Evolutionary conservation across 768 basidiomycete genomes (phyloP).

Genomic region (Xanthoconium purpureum): DNA sequence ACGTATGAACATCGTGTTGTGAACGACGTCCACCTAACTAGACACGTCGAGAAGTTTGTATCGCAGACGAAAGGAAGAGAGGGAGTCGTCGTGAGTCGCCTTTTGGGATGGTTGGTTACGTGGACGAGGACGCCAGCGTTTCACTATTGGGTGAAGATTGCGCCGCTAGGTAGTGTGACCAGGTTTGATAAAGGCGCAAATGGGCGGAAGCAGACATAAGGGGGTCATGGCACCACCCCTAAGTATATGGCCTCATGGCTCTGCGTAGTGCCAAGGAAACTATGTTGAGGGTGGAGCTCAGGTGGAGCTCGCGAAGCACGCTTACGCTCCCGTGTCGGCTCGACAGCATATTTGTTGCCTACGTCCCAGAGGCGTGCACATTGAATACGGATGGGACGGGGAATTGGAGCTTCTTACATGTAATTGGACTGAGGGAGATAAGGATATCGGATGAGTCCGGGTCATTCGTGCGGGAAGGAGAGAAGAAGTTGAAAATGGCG

Average conservation of each 20-base stretch:
- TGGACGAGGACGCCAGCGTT: background rate
- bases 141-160: background rate
- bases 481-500: slow-evolving; percentile 10
- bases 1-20: background rate
- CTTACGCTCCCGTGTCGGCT: background rate
- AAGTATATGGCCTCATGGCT: slow-evolving; percentile 12
- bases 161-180: background rate
- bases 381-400: background rate
- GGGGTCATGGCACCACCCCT: background rate
- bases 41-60: background rate
- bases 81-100: background rate
- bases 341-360: background rate
- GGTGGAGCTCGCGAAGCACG: background rate
- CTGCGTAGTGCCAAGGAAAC: slow-evolving; percentile 4
- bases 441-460: slow-evolving; percentile 23
- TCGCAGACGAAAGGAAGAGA: background rate
- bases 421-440: background rate
- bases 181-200: slow-evolving; percentile 11
- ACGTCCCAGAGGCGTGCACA: background rate
- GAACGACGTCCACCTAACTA: background rate
- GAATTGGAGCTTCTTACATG: background rate
- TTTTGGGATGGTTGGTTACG: background rate
- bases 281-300: background rate
- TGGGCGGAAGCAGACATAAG: background rate
- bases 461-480: background rate